Evolutionary conservation across 2,329 filamentous ascomycete genomes (phyloP), one percentile per base, ranked within the genome.

Genomic region (Aureobasidium vineae): DNA sequence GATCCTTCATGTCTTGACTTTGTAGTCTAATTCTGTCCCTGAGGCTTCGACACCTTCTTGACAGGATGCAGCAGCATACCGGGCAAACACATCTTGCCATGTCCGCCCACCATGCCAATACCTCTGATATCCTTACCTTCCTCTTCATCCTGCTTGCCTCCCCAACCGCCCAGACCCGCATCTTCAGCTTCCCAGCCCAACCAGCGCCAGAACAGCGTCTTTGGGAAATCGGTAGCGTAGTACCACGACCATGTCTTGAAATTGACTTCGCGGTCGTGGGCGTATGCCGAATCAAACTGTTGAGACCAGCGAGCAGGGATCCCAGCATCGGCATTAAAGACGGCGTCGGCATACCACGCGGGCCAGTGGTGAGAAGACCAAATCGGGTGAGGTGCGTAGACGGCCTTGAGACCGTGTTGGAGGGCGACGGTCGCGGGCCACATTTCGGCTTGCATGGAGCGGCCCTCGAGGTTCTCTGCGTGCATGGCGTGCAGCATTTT

Each of bases 381-480:
- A 65, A 96, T 84, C 1, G 93, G 91, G 73, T 98, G 94, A 1
- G 94, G 94, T 2, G 88, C 92, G 70, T 90, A 96, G 16, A 97
- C 92, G 43, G 91, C 92, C 80, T 97, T 98, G 79, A 91, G 88
- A 13, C 94, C 94, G 75, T 97, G 93, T 68, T 97, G 93, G 11
- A 98, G 83, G 1, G 93, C 91, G 1, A 91, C 88, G 0, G 90
- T 95, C 0, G 89, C 89, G 0, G 93, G 91, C 92, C 92, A 97
- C 93, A 97, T 97, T 78, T 98, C 94, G 0, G 92, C 91, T 76
- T 96, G 96, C 81, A 95, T 96, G 70, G 91, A 90, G 77, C 96
- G 90, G 72, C 92, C 93, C 74, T 89, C 88, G 72, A 91, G 85
- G 36, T 93, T 97, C 80, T 97, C 92, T 65, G 87, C 85, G 80